Evolutionary conservation across 106 monocot genomes (phyloP), one percentile per base, ranked within the genome.

Genomic region (Acanthochlamys bracteata): DNA sequence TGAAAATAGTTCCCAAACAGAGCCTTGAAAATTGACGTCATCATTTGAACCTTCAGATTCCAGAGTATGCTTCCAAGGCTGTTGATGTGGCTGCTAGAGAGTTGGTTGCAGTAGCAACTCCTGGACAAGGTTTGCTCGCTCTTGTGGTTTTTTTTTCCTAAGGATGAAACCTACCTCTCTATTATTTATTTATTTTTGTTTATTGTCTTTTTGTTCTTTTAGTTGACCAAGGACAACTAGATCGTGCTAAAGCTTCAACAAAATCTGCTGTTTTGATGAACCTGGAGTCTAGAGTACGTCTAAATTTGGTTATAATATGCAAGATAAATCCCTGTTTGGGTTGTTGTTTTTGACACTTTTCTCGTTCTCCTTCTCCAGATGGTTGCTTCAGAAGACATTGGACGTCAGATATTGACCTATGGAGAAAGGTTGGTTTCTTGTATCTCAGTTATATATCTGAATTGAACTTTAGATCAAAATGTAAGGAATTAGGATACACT

Each of bases 1-100:
- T 33, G 4, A 33, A 33, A 33, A 33, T 33, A 33, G 33, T 33
- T 33, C 33, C 33, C 1, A 33, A 33, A 3, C 4, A 33, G 6
- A 6, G 1, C 33, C 33, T 33, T 33, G 33, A 33, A 33, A 33
- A 3, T 33, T 33, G 33, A 33, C 33, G 6, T 33, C 1, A 33
- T 33, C 1, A 33, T 33, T 33, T 33, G 33, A 33, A 33, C 33
- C 45, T 61, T 12, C 68, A 89, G 89, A 69, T 76, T 53, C 49
- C 85, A 66, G 79, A 72, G 46, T 90, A 85, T 75, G 69, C 63
- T 22, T 65, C 82, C 54, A 79, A 85, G 70, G 85, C 77, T 70
- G 75, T 90, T 74, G 90, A 90, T 75, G 65, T 90, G 72, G 90
- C 85, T 26, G 85, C 67, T n/a, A 82, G 73, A 65, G 90, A 90